phyloP scores from a whole-genome alignment of 768 basidiomycete species.

The Leccinellum luteum region DNA sequence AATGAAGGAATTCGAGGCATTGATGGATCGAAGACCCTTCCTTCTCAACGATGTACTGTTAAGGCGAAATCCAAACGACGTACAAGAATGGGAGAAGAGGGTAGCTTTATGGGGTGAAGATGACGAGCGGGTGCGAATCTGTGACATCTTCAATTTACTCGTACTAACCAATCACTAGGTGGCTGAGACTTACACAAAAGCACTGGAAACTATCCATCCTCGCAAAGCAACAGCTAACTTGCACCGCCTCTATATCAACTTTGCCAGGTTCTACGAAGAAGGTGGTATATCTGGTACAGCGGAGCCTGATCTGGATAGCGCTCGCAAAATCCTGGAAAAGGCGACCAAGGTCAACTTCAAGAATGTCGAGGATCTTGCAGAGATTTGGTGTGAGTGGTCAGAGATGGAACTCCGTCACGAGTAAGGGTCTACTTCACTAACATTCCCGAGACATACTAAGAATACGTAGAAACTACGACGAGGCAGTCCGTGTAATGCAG shows the following conservation, averaged over 20 bases:
- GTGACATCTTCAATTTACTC: neutral
- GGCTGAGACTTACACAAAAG: conserved; percentile 88
- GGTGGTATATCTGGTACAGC: conserved; percentile 81
- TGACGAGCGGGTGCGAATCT: conserved; percentile 74
- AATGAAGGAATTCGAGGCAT: conserved; percentile 90
- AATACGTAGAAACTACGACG: conserved; percentile 84
- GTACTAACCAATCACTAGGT: conserved; percentile 47
- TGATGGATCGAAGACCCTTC: conserved; percentile 95
- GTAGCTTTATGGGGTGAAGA: conserved; percentile 91
- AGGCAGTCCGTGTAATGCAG: conserved; percentile 94
- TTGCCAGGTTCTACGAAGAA: conserved; percentile 97
- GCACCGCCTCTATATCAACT: conserved; percentile 89
- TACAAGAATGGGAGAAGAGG: conserved; percentile 99
- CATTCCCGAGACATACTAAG: conserved; percentile 9
- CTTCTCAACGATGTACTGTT: conserved; percentile 93
- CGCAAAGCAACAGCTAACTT: conserved; percentile 89
- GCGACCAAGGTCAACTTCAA: conserved; percentile 90
- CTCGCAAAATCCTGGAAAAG: conserved; percentile 92
- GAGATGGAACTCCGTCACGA: conserved; percentile 97
- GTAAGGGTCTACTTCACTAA: conserved; percentile 46
- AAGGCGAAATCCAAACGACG: conserved; percentile 93
- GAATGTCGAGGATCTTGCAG: conserved; percentile 95
- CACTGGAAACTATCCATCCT: conserved; percentile 83
- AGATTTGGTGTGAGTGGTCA: conserved; percentile 99
- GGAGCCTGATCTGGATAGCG: conserved; percentile 78